These are phyloP conservation scores for Fusarium nematophilum DNA, from an alignment of 2,329 filamentous ascomycete species.

Conservation along the genomic window DNA sequence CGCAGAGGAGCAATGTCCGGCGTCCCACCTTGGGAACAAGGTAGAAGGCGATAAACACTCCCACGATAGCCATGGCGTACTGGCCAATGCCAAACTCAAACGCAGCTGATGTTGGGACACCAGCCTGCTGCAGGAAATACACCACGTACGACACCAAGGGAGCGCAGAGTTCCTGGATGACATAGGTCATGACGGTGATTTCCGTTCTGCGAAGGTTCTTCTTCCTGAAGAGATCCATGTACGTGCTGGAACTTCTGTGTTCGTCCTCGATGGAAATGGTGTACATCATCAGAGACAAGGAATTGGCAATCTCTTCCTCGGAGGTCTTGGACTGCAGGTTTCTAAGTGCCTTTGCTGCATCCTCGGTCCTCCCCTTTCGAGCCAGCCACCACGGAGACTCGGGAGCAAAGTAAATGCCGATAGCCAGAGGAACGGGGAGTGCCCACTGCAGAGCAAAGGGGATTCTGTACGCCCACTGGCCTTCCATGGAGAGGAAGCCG, in stretches of 20 bases:
- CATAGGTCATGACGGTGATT: constrained; percentile 25
- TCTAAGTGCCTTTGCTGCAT: constrained; percentile 52
- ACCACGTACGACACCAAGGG: constrained; percentile 25
- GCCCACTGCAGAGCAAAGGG: constrained; percentile 62
- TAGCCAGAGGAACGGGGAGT: constrained; percentile 56
- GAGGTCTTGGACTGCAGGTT: constrained; percentile 51
- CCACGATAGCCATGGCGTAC: constrained; percentile 27
- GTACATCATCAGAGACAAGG: constrained; percentile 53
- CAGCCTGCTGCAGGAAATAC: constrained; percentile 33
- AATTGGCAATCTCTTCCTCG: constrained; percentile 56
- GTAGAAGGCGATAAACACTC: constrained; percentile 24
- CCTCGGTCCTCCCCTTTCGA: constrained; percentile 52
- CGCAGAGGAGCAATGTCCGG: constrained; percentile 54
- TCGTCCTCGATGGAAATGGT: constrained; percentile 31
- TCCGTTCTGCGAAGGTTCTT: constrained; percentile 30
- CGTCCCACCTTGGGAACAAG: constrained; percentile 18
- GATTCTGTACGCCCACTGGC: constrained; percentile 60
- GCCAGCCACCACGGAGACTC: constrained; percentile 64
- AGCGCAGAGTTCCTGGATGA: constrained; percentile 30
- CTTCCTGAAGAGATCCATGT: constrained; percentile 25
- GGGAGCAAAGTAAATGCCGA: constrained; percentile 58
- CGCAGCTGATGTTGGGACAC: constrained; percentile 13
- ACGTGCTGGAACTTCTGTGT: constrained; percentile 18
- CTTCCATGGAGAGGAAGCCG: constrained; percentile 51
- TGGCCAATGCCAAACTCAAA: constrained; percentile 29